Conservation (phyloP, 768 basidiomycete species). For the Tulasnella sp. region DNA sequence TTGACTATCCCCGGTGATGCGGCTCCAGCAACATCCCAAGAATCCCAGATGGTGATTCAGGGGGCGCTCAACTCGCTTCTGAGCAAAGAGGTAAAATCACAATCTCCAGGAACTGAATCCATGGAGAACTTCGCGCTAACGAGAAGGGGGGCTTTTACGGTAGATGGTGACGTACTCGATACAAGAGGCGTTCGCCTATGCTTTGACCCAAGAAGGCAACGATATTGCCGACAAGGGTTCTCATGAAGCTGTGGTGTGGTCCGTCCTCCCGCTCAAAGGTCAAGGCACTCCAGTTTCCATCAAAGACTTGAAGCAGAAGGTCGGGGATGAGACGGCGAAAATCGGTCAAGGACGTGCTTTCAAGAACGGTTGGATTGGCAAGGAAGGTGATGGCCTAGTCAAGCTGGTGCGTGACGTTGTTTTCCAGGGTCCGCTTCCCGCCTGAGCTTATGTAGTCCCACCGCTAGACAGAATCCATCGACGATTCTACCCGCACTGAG, state of each 20-base stretch:
- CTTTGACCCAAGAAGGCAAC: constrained; percentile 72
- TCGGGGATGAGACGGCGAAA: constrained; percentile 86
- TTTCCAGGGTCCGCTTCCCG: background rate
- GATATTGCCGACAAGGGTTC: constrained; percentile 76
- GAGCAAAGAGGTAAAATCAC: background rate
- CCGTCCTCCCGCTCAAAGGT: constrained; percentile 64
- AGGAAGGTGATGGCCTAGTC: constrained; percentile 81
- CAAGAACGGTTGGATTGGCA: constrained; percentile 94
- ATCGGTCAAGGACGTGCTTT: constrained; percentile 93
- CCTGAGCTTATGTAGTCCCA: background rate
- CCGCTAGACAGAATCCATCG: constrained; percentile 51
- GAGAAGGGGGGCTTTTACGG: background rate
- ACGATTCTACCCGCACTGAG: constrained; percentile 68
- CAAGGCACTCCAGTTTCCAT: constrained; percentile 57
- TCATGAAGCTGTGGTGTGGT: constrained; percentile 94
- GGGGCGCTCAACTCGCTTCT: constrained; percentile 86
- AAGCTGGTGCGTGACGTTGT: constrained; percentile 55
- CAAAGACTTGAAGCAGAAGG: constrained; percentile 57
- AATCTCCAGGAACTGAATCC: constrained; percentile 21
- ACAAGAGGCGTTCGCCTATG: constrained; percentile 66
- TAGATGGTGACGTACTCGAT: constrained; percentile 81
- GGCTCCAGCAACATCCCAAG: constrained; percentile 51
- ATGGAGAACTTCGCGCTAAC: background rate
- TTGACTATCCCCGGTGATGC: constrained; percentile 59
- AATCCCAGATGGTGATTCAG: constrained; percentile 75